Evolutionary conservation across 768 basidiomycete genomes (phyloP).

Genomic region (Russula ochroleuca): DNA sequence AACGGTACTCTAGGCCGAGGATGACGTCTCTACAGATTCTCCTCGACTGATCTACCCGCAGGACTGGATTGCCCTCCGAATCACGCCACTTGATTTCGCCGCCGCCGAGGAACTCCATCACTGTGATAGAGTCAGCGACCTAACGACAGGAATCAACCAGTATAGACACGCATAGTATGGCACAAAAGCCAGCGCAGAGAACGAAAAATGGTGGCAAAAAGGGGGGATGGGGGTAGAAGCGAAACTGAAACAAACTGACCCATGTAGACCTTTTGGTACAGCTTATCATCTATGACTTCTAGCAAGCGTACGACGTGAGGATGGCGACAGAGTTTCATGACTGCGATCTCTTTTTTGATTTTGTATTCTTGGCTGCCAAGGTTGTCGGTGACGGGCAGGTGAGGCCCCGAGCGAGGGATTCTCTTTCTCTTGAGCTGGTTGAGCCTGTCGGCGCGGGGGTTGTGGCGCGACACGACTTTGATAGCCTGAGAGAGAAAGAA

Average conservation of each 20-base stretch:
- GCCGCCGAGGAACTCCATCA: conserved; percentile 94
- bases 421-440: conserved; percentile 42
- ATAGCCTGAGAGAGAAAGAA: conserved; percentile 53
- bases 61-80: conserved; percentile 58
- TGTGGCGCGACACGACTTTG: conserved; percentile 70
- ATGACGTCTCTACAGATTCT: conserved; percentile 90
- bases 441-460: conserved; percentile 65
- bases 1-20: conserved; percentile 91
- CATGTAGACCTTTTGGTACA: conserved; percentile 87
- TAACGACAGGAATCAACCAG: conserved; percentile 10
- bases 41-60: conserved; percentile 78
- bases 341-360: conserved; percentile 91
- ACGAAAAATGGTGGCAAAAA: neutral
- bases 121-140: conserved; percentile 39
- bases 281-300: conserved; percentile 93
- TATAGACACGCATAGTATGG: neutral
- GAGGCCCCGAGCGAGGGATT: conserved; percentile 42
- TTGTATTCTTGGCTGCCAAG: conserved; percentile 73
- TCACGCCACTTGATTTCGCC: conserved; percentile 93
- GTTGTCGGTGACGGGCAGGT: conserved; percentile 59
- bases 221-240: conserved; percentile 7
- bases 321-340: conserved; percentile 96
- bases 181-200: neutral
- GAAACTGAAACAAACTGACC: conserved; percentile 53
- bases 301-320: conserved; percentile 84